These are phyloP conservation scores for Rhizopus delemar DNA, from an alignment of 371 early-diverging fungal genomes.

Conservation along the genomic window DNA sequence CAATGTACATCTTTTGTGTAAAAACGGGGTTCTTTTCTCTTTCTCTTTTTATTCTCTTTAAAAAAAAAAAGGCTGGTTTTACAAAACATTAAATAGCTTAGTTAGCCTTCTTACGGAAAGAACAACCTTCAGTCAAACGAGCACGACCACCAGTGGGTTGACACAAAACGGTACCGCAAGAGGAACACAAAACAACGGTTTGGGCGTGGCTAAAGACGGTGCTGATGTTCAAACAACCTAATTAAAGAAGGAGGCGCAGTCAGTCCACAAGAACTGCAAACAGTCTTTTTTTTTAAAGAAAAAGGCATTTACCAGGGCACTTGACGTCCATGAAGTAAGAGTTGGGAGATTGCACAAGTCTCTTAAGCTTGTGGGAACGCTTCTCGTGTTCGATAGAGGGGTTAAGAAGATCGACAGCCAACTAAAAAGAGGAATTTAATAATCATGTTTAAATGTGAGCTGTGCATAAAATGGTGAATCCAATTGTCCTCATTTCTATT, in stretches of 20 bases:
- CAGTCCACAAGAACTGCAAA: neutral
- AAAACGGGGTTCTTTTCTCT: too few species aligned
- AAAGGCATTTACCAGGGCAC: conserved; percentile 77
- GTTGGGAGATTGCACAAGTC: conserved; percentile 98
- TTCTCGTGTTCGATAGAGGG: conserved; percentile 91
- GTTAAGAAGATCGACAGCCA: conserved; percentile 98
- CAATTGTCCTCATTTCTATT: neutral
- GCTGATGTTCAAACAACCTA: conserved; percentile 95
- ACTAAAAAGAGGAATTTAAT: conserved; percentile 53
- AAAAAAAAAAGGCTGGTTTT: neutral
- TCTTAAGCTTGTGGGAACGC: conserved; percentile 98
- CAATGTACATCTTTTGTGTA: too few species aligned
- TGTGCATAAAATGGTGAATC: neutral
- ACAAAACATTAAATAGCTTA: neutral
- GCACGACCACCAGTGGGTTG: conserved; percentile 99
- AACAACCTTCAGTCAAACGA: conserved; percentile 83
- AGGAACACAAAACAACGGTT: conserved; percentile 94
- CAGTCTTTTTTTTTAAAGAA: conserved; percentile 8
- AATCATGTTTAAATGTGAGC: neutral
- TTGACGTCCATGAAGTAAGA: conserved; percentile 99
- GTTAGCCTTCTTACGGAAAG: conserved; percentile 20
- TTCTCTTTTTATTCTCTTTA: neutral
- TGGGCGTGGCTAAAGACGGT: conserved; percentile 99
- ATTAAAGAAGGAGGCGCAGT: neutral
- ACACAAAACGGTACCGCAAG: conserved; percentile 94